Evolutionary conservation across 2,329 filamentous ascomycete species (phyloP), one percentile per base, ranked within the genome.

Genomic region (Colletotrichum spaethianum): DNA sequence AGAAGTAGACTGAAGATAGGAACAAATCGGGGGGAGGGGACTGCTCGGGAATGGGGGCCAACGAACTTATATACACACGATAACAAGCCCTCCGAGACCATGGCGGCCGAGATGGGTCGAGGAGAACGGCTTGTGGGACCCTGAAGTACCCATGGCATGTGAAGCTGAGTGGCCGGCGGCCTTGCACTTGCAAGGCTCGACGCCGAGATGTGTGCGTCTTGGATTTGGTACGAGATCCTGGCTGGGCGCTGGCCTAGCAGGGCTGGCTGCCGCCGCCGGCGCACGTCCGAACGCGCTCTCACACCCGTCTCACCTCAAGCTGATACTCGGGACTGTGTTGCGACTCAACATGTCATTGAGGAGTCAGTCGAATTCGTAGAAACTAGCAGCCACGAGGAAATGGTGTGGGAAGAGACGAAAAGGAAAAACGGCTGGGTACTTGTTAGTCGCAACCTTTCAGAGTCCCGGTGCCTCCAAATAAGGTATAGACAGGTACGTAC

Each of bases 61-160:
- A 31, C 20, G 42, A 70, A 60, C 23, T 56, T 72, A 70, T 72
- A 72, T 72, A 72, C 59, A 31, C 60, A 46, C 31, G 57, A 63
- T 38, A 53, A 50, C 36, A 23, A 55, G 26, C 33, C 28, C 46
- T 31, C 59, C 66, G 65, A 69, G 36, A 53, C 70, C 44, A 48
- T 33, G 59, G 53, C 46, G 56, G 68, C 69, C 69, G 57, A 63
- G 64, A 53, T 59, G 63, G 53, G 38, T 72, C 44, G 44, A 64
- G 38, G 53, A 50, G 46, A 38, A 57, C 40, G 42, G 52, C 66
- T 60, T 63, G 53, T 69, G 70, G 59, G 46, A 63, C 59, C 40
- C 53, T 61, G 46, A 36, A 61, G 52, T 59, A 69, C 50, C 52
- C 52, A 69, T 63, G 65, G 44, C 65, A 69, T 72, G 46, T 70